Evolutionary conservation across 2,329 filamentous ascomycete genomes (phyloP).

Genomic region (Polychaeton citri): DNA sequence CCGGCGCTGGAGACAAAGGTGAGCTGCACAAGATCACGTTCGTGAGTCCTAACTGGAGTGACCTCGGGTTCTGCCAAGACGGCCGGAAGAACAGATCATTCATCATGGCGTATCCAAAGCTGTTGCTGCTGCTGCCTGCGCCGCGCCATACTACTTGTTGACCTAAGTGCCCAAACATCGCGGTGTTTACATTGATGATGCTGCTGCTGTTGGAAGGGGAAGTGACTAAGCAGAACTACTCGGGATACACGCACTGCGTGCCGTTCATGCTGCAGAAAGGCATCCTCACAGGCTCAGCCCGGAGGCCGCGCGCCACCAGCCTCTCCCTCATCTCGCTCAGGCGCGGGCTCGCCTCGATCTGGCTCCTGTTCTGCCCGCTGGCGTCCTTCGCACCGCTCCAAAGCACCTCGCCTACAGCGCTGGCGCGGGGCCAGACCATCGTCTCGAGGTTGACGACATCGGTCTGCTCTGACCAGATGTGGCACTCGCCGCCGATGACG

Average conservation of each 20-base stretch:
- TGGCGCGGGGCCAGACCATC: slow-evolving; percentile 65
- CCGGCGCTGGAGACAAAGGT: no score
- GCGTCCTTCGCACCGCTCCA: slow-evolving; percentile 63
- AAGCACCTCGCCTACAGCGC: slow-evolving; percentile 62
- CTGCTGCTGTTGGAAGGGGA: no score
- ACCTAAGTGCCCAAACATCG: no score
- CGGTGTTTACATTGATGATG: no score
- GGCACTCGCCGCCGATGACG: slow-evolving; percentile 69
- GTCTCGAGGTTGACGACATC: slow-evolving; percentile 63
- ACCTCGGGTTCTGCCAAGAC: no score
- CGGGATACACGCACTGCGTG: background rate
- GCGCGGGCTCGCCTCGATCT: slow-evolving; percentile 55
- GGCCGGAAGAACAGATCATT: no score
- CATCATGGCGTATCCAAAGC: no score
- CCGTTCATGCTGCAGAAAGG: slow-evolving; percentile 40
- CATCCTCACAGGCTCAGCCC: slow-evolving; percentile 56
- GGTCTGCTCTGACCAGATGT: slow-evolving; percentile 68
- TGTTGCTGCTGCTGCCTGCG: no score
- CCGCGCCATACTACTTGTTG: no score
- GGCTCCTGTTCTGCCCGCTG: slow-evolving; percentile 54
- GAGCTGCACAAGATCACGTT: no score
- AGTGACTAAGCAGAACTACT: no score
- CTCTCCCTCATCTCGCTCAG: slow-evolving; percentile 66
- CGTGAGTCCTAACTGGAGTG: no score
- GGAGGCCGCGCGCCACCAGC: slow-evolving; percentile 54